Conservation (phyloP, 2,329 filamentous ascomycete species). For the Alternaria brassicae region DNA sequence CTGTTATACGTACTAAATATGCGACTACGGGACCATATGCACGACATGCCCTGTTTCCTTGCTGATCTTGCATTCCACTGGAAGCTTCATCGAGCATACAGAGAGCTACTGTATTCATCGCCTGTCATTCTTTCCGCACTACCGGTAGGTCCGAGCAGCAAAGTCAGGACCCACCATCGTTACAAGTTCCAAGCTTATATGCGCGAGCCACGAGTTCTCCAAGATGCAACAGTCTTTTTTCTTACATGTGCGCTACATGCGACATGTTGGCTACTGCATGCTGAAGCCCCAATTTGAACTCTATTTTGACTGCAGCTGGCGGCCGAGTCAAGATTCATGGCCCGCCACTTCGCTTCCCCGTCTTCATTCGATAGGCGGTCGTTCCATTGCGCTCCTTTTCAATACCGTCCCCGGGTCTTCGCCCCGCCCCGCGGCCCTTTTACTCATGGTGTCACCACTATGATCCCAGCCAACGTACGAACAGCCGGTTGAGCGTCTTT, state of each 20-base stretch:
- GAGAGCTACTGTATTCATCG: not conserved
- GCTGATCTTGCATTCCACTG: not conserved
- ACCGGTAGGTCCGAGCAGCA: not conserved
- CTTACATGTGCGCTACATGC: not conserved
- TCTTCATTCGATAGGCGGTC: not conserved
- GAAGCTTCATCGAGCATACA: not conserved
- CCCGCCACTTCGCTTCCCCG: not conserved
- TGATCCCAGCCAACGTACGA: not conserved
- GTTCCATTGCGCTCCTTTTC: not conserved
- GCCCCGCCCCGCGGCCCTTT: not conserved
- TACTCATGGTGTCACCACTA: not conserved
- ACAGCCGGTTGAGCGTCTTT: not conserved
- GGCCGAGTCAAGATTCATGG: constrained; percentile 6
- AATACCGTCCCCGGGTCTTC: not conserved
- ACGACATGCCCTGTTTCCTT: constrained; percentile 9
- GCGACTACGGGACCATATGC: constrained; percentile 7
- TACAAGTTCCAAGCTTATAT: constrained; percentile 6
- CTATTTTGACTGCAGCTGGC: constrained; percentile 4
- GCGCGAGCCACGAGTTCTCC: constrained; percentile 3
- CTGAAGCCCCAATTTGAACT: not conserved
- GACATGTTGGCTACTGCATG: not conserved
- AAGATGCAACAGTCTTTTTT: too few relatives aligned
- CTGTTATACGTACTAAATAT: constrained; percentile 6
- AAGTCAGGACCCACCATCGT: constrained; percentile 1
- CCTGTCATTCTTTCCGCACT: not conserved